Base-by-base conservation (phyloP, 768 basidiomycete species). In the Leccinellum albellum region DNA sequence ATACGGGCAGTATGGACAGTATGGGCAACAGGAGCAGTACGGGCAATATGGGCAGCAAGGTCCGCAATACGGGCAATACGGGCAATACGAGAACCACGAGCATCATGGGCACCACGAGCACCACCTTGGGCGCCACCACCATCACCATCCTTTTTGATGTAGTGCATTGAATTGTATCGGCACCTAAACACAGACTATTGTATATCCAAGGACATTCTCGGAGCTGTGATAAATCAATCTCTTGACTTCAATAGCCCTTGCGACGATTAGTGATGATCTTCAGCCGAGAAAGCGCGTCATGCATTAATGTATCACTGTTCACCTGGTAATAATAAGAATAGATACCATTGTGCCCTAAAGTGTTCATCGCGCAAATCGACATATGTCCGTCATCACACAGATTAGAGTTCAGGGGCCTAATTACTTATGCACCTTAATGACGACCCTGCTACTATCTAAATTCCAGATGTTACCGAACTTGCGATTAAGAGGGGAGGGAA, bases 171-270 rank as follows among this genome's bases (percentile, higher is more conserved):
- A 31, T 1, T 48, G 60, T 58, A 53, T 26, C 28, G 40, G 51
- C 24, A 45, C 12, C n/a, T 33, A 13, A 31, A 28, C 15, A 49
- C 48, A 4, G 35, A 35, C 17, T 26, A 12, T 45, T 63, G 44
- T 66, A 67, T 51, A 61, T 40, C 51, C 29, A 17, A 31, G 12
- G 3, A n/a, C 24, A n/a, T 32, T 14, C 13, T 56, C 17, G 28
- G n/a, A 26, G 10, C 9, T 4, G 14, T 44, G 10, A n/a, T 33
- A 23, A 20, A 33, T 20, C 21, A 14, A 14, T 9, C n/a, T 44
- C 20, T 33, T 26, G n/a, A 4, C 20, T 40, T 44, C 24, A 21
- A 20, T 6, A 5, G 10, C 20, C 10, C 20, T 20, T 42, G 37
- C 40, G 40, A 20, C 3, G 5, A 20, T 20, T 20, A 20, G 8